These are phyloP conservation scores for Pleurotus djamor DNA, from an alignment of 768 basidiomycete species.

Conservation along the genomic window DNA sequence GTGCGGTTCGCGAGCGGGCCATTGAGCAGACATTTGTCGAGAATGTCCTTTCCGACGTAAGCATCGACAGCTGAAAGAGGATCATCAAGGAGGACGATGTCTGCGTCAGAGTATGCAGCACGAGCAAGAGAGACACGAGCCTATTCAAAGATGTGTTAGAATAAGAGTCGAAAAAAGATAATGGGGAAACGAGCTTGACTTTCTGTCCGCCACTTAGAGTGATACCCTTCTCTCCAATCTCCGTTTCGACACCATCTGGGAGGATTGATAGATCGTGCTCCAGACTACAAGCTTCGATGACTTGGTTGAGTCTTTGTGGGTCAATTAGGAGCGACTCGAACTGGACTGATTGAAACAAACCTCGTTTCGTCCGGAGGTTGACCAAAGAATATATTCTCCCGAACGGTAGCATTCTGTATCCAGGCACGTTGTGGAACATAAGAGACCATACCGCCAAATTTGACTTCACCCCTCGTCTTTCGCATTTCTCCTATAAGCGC, in stretches of 20 bases:
- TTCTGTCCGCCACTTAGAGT: constrained; percentile 54
- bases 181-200: constrained; percentile 10
- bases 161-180: not conserved
- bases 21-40: constrained; percentile 57
- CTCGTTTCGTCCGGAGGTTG: constrained; percentile 56
- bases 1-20: constrained; percentile 55
- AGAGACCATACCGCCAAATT: constrained; percentile 52
- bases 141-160: constrained; percentile 22
- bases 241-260: constrained; percentile 65
- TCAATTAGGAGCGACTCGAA: not conserved
- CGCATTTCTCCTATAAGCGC: constrained; percentile 70
- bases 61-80: constrained; percentile 80
- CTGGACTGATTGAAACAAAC: constrained; percentile 20
- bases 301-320: constrained; percentile 45
- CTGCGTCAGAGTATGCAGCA: constrained; percentile 70
- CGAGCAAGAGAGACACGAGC: constrained; percentile 77
- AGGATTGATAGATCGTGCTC: constrained; percentile 71
- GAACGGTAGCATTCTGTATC: constrained; percentile 67
- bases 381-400: constrained; percentile 77
- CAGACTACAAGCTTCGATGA: constrained; percentile 66
- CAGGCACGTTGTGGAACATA: constrained; percentile 64
- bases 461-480: constrained; percentile 50
- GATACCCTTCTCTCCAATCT: constrained; percentile 79
- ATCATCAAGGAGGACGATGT: constrained; percentile 80
- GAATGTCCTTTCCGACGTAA: constrained; percentile 65